Evolutionary conservation across 2,329 filamentous ascomycete genomes (phyloP), one percentile per base, ranked within the genome.

Genomic region (Hymenotorrendiella dingleyae): DNA sequence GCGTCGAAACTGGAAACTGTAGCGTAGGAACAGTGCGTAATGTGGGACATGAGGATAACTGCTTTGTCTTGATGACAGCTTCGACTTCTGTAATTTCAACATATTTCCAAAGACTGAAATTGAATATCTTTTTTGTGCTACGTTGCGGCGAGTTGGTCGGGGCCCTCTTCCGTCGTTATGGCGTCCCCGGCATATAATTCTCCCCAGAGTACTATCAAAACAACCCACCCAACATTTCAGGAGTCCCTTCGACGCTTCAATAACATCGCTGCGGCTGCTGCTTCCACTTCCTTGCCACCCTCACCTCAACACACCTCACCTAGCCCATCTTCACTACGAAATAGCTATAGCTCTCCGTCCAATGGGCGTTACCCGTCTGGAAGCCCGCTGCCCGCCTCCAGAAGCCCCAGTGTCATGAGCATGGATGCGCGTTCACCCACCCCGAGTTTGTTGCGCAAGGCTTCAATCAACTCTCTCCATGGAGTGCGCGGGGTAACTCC

Each of bases 211-310:
- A 47, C 40, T 53, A 52, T 39, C 40, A 56, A 49, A 30, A 45
- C 44, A 17, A 16, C 20, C 11, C 16, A n/a, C 12, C 16, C 36
- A 19, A 30, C 43, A 34, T 54, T 43, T 40, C 51, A 42, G 34
- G 45, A 54, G 43, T 69, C 70, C 20, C 61, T 73, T 40, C 62
- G 64, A 46, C 67, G 68, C 42, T 67, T 74, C 36, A 57, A 57
- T 8, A 47, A 57, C 28, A 48, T 27, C 36, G 30, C 41, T 3
- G 39, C 49, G 37, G 44, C 47, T 8, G 37, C 50, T 35, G 44
- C 45, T 28, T 51, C 50, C 34, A 40, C 49, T 19, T 43, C 47
- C 10, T 28, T 28, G 9, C 40, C 52, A 9, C 26, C 46, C 32
- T 54, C 53, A 16, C 46, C 50, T 8, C 50, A 42, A 19, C 29